These are phyloP conservation scores for Oryza meridionalis DNA, from an alignment of 176 grass and related monocot species.

Conservation along the genomic window DNA sequence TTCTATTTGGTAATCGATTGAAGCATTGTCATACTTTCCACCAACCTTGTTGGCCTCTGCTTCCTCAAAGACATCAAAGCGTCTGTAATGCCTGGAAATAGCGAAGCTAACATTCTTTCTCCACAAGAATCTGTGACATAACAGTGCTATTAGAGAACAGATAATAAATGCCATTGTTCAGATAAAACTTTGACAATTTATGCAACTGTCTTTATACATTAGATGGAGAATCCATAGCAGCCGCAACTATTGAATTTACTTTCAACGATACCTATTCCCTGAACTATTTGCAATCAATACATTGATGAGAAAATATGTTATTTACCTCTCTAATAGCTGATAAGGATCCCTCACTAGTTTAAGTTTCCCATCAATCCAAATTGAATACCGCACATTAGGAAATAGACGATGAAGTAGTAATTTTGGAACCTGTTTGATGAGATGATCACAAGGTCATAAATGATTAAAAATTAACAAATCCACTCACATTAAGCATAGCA, in stretches of 20 bases:
- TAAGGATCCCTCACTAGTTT: conserved; percentile 91
- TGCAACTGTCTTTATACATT: conserved; percentile 5
- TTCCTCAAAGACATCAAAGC: conserved; percentile 99
- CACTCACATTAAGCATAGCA: conserved; percentile 23
- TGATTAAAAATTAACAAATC: conserved; percentile 8
- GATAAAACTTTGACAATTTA: background rate
- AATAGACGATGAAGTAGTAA: conserved; percentile 95
- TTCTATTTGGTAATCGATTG: conserved; percentile 92
- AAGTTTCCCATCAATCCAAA: conserved; percentile 99
- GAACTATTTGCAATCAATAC: conserved; percentile 31
- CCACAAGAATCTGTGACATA: conserved; percentile 89
- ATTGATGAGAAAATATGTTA: conserved; percentile 9
- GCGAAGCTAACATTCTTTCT: conserved; percentile 82
- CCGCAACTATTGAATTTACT: conserved; percentile 1
- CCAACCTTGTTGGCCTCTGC: conserved; percentile 98
- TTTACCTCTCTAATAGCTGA: conserved; percentile 95
- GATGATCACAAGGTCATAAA: conserved; percentile 26
- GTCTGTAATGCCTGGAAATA: conserved; percentile 96
- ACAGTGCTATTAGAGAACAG: conserved; percentile 21
- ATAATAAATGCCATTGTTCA: conserved; percentile 29
- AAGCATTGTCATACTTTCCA: conserved; percentile 94
- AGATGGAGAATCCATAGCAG: conserved; percentile 19
- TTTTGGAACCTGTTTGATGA: conserved; percentile 80
- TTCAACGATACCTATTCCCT: conserved; percentile 17
- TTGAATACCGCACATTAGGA: conserved; percentile 76